Evolutionary conservation across 768 basidiomycete genomes (phyloP), one percentile per base, ranked within the genome.

Genomic region (Obba rivulosa): DNA sequence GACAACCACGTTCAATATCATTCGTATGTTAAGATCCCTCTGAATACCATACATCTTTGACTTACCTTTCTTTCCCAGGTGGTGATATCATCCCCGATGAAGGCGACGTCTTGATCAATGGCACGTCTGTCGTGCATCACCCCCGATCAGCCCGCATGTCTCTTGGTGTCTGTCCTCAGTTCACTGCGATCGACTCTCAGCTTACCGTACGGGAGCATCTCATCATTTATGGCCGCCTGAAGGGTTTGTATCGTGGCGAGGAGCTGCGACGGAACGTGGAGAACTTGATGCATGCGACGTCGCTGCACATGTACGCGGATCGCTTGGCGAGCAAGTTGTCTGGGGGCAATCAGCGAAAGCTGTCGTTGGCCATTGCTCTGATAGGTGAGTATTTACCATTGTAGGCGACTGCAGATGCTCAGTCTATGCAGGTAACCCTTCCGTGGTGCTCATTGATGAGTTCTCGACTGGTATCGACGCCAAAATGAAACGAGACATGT

Each of bases 391-490:
- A 8, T 34, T 3, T 23, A 8, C 20, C n/a, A 39, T 36, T 14
- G n/a, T 21, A 4, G 11, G 13, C n/a, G 2, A 23, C 39, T 21
- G n/a, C 16, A 11, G 22, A 38, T 31, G 35, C 3, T 14, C 42
- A 13, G 16, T 17, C 22, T 52, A 25, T 47, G 2, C 44, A 82
- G 86, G 85, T 4, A 89, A 89, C 55, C 84, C 87, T 3, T 69
- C 84, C 3, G 87, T 89, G 3, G 69, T 90, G 3, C 74, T 90
- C 18, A 88, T 91, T 40, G 88, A 91, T 52, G 87, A 90, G 59
- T 90, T 87, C 62, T 87, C 85, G 5, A 87, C 86, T 2, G 88
- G 88, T 4, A 80, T 90, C 41, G 88, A 89, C 60, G 83, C 87
- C 7, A 87, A 81, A 63, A 88, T 83, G 73, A 90, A 89, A 64